Percentiles rank a stretch among this genome's conserved stretches.
Evolutionary conservation across 306 rosid species (phyloP).

Genomic region (Cajanus cajan): DNA sequence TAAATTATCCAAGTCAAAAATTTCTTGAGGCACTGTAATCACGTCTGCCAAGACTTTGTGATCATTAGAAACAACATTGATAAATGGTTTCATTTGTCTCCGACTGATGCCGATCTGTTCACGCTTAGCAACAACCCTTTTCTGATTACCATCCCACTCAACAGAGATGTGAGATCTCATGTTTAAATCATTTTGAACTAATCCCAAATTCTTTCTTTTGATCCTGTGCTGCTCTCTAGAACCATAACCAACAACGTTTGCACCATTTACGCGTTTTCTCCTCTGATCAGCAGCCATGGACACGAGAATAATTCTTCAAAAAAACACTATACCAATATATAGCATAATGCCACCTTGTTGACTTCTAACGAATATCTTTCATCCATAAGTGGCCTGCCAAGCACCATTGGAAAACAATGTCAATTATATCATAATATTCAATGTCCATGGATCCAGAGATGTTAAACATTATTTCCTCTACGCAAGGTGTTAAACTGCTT

Average conservation of each 20-base stretch:
- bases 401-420: slow-evolving; percentile 9
- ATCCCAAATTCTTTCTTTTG: slow-evolving; percentile 58
- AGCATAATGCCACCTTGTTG: slow-evolving; percentile 29
- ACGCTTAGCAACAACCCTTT: slow-evolving; percentile 76
- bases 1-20: slow-evolving; percentile 66
- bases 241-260: slow-evolving; percentile 49
- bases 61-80: slow-evolving; percentile 37
- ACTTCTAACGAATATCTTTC: slow-evolving; percentile 26
- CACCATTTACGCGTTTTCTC: slow-evolving; percentile 77
- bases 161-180: slow-evolving; percentile 71
- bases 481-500: neutral
- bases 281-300: slow-evolving; percentile 90
- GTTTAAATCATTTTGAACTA: slow-evolving; percentile 49
- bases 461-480: slow-evolving; percentile 21
- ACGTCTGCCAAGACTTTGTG: slow-evolving; percentile 68
- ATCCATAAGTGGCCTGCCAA: slow-evolving; percentile 37
- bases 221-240: slow-evolving; percentile 62
- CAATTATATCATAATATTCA: slow-evolving; percentile 24
- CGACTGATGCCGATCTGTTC: slow-evolving; percentile 82
- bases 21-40: slow-evolving; percentile 63
- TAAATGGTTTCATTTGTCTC: slow-evolving; percentile 66
- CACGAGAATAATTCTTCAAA: slow-evolving; percentile 31
- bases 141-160: slow-evolving; percentile 77
- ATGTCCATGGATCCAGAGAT: slow-evolving; percentile 6
- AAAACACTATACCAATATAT: slow-evolving; percentile 26